A percentile compares a stretch with the other conserved stretches of the same genome.
Evolutionary conservation across 2,329 filamentous ascomycete genomes (phyloP).

Genomic region (Arthrinium phaeospermum): DNA sequence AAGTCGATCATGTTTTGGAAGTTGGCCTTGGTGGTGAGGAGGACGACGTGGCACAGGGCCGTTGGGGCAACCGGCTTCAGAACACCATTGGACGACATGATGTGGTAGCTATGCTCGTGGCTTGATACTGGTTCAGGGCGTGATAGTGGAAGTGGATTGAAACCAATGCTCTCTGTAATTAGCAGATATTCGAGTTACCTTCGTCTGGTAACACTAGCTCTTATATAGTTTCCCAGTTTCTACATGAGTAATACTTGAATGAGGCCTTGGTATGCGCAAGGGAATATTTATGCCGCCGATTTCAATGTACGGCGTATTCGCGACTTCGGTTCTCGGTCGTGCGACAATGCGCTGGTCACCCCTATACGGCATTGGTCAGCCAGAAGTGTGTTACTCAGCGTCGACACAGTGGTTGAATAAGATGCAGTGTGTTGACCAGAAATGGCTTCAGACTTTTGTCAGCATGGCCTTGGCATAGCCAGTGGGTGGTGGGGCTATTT

Average conservation of each 20-base stretch:
- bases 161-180: background rate
- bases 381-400: background rate
- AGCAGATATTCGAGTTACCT: no score
- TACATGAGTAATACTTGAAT: background rate
- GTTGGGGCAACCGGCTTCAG: background rate
- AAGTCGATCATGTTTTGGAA: conserved; percentile 41
- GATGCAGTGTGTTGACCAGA: background rate
- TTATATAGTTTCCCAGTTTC: no score
- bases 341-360: background rate
- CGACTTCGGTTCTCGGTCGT: background rate
- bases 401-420: background rate
- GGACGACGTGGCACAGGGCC: conserved; percentile 30
- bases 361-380: background rate
- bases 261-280: background rate
- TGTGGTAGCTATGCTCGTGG: background rate
- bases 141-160: background rate
- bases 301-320: background rate
- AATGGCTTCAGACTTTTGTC: background rate
- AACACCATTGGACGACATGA: background rate
- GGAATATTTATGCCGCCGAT: background rate
- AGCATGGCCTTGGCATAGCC: background rate
- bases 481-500: background rate
- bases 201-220: no score
- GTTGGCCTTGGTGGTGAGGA: conserved; percentile 30
- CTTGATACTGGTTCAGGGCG: background rate